These are phyloP conservation scores for Blastocystis sp. DNA, from an alignment of 352 stramenopile genomes.

Conservation along the genomic window DNA sequence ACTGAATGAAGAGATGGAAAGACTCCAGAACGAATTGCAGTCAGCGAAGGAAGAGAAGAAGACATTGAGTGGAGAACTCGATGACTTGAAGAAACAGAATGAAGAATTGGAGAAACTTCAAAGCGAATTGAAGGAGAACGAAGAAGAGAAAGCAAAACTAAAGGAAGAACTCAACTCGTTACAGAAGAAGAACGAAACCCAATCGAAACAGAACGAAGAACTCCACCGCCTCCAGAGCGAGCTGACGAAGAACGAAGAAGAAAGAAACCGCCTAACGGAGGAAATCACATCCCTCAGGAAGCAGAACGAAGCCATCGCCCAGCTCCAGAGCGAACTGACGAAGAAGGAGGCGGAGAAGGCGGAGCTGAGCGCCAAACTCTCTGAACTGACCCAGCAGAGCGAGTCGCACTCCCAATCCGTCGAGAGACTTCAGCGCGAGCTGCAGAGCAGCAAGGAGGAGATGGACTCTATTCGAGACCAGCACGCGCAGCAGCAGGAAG, in stretches of 20 bases:
- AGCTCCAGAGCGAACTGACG: neutral
- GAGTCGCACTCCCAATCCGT: neutral
- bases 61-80: neutral
- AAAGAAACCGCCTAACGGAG: neutral
- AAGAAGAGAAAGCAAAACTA: neutral
- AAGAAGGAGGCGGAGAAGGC: neutral
- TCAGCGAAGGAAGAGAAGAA: neutral
- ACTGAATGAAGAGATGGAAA: neutral
- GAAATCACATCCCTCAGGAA: no score
- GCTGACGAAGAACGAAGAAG: neutral
- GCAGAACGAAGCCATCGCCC: neutral
- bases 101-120: neutral
- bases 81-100: neutral
- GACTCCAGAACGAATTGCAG: neutral
- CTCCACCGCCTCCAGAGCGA: no score
- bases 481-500: neutral
- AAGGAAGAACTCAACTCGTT: neutral
- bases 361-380: neutral
- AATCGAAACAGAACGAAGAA: neutral
- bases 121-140: neutral
- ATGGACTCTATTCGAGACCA: no score
- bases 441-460: neutral
- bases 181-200: neutral
- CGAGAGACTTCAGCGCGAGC: neutral
- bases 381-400: neutral